Evolutionary conservation across 331 rosid species (phyloP).

Genomic region (Dryas integrifolia): DNA sequence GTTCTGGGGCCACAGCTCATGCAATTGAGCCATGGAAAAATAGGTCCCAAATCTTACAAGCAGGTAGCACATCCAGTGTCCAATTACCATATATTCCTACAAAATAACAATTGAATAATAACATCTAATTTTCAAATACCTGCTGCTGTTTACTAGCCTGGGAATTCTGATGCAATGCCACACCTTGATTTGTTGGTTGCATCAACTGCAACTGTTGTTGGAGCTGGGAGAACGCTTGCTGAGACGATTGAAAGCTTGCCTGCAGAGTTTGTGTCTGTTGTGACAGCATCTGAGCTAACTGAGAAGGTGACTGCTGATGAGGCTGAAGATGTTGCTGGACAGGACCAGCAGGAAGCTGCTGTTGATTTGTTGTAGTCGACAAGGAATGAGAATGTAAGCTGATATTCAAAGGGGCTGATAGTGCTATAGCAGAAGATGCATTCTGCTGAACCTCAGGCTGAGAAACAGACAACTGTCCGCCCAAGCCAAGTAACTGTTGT

Average conservation of each 20-base stretch:
- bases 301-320: slow-evolving; percentile 80
- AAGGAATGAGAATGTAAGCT: slow-evolving; percentile 42
- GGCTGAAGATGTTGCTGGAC: slow-evolving; percentile 60
- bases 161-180: slow-evolving; percentile 53
- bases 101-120: background rate
- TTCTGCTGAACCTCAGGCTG: slow-evolving; percentile 58
- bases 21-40: background rate
- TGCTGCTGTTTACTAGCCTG: slow-evolving; percentile 58
- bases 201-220: slow-evolving; percentile 85
- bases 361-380: slow-evolving; percentile 44
- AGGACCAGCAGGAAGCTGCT: slow-evolving; percentile 43
- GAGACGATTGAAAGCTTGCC: slow-evolving; percentile 95
- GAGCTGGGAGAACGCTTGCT: slow-evolving; percentile 91
- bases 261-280: slow-evolving; percentile 89
- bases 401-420: slow-evolving; percentile 46
- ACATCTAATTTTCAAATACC: slow-evolving; percentile 18
- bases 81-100: background rate
- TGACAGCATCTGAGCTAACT: slow-evolving; percentile 84
- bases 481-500: slow-evolving; percentile 40
- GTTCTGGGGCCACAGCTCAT: background rate
- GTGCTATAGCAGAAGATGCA: slow-evolving; percentile 42
- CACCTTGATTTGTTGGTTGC: slow-evolving; percentile 77
- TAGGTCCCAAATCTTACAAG: background rate
- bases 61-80: background rate
- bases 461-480: slow-evolving; percentile 54